Evolutionary conservation across 2,329 filamentous ascomycete species (phyloP), one percentile per base, ranked within the genome.

Genomic region (Monosporascus sp.): DNA sequence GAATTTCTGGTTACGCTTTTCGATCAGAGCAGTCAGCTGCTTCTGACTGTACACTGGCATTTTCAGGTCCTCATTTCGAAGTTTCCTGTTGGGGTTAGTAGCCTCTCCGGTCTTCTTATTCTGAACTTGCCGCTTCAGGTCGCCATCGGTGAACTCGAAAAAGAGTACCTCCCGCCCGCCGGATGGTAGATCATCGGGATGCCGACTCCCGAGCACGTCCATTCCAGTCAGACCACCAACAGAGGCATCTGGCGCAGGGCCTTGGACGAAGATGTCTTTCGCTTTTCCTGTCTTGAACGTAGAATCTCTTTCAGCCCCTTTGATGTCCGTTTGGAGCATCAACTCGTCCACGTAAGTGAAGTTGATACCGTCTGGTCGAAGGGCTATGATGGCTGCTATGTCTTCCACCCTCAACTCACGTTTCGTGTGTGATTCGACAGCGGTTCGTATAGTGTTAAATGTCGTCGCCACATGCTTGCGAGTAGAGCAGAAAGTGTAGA

Each of bases 11-110:
- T 97, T 97, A 48, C 94, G 80, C 72, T 93, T 94, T 71, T 93
- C 90, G 61, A 99, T 97, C 60, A 97, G 70, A 50, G 79, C 81
- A 66, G 88, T 85, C 88, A 97, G 90, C 71, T 96, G 90, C 69
- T 92, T 92, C 70, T 96, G 92, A 58, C 90, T 90, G 73, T 85
- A 97, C 8, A 96, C 89, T 0, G 93, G 94, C 85, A 97, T 90
- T 70, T 89, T 95, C 60, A 97, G 67, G 55, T 90, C 84, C 64
- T 96, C 91, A 20, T 92, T 82, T 54, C 83, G 80, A 57, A 91
- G 75, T 63, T 82, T 89, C 53, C 84, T 80, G 14, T 78, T 83
- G 1, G 87, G 80, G 51, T 85, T 87, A 0, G 79, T 83, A 1
- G 86, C 79, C 67, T 92, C 85, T 1, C 88, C 89, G 0, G 87